Evolutionary conservation across 2,329 filamentous ascomycete genomes (phyloP).

Genomic region (Raffaelea ambrosiae): DNA sequence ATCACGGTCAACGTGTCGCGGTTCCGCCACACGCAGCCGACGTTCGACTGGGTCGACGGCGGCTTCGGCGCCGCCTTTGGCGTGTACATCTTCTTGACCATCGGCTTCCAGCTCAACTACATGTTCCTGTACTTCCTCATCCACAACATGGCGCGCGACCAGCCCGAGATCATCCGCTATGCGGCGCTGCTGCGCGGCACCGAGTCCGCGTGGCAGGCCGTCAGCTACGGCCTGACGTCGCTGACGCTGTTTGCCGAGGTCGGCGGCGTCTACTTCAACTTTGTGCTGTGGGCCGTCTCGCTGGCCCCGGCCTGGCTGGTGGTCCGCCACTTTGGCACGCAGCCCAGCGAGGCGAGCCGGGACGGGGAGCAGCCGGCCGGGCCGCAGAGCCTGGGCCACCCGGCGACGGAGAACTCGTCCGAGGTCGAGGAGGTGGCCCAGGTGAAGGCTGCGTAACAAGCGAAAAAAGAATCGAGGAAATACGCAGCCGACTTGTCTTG

Average conservation of each 20-base stretch:
- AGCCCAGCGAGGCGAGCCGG: neutral
- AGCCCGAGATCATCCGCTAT: slow-evolving; percentile 59
- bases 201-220: slow-evolving; percentile 64
- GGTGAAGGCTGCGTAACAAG: too few species aligned
- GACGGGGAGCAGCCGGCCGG: too few species aligned
- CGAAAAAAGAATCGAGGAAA: too few species aligned
- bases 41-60: slow-evolving; percentile 54
- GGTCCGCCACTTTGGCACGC: slow-evolving; percentile 42
- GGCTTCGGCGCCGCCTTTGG: slow-evolving; percentile 61
- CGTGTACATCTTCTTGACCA: slow-evolving; percentile 59
- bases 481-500: too few species aligned
- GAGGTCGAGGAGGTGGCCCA: too few species aligned
- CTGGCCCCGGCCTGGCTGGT: slow-evolving; percentile 63
- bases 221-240: slow-evolving; percentile 61
- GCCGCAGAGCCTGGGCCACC: too few species aligned
- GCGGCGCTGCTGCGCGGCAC: slow-evolving; percentile 60
- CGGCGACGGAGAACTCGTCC: too few species aligned
- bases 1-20: slow-evolving; percentile 55
- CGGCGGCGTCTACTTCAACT: slow-evolving; percentile 63
- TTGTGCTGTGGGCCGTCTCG: slow-evolving; percentile 57
- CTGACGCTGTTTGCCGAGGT: slow-evolving; percentile 54
- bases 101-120: slow-evolving; percentile 67
- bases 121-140: slow-evolving; percentile 68
- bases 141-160: slow-evolving; percentile 51
- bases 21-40: slow-evolving; percentile 47